Conservation (phyloP, 106 monocot genomes). For the Platanthera guangdongensis region DNA sequence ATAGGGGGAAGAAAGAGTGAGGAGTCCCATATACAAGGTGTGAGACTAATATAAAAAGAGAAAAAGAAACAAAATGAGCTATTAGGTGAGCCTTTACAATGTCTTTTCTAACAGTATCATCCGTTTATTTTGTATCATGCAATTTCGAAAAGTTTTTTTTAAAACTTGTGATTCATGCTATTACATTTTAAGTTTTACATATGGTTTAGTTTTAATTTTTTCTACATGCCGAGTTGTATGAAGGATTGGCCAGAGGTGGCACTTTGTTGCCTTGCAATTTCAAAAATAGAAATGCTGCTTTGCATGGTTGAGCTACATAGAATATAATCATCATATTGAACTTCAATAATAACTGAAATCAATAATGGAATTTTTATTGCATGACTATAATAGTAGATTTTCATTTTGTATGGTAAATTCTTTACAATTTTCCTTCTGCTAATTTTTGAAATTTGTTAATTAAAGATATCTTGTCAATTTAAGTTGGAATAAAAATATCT, state of each 20-base stretch:
- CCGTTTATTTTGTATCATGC: not conserved
- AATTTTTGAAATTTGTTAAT: not conserved
- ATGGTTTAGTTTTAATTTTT: not conserved
- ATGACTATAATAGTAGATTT: not conserved
- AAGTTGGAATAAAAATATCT: not conserved
- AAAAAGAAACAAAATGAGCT: too few relatives aligned
- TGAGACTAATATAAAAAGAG: not conserved
- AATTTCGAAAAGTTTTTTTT: not conserved
- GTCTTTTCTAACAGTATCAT: too few relatives aligned
- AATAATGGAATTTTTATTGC: not conserved
- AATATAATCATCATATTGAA: not conserved
- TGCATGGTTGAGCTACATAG: not conserved
- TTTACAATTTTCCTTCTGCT: not conserved
- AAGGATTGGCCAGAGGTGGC: not conserved
- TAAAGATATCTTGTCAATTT: not conserved
- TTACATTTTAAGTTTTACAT: not conserved
- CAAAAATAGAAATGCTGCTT: not conserved
- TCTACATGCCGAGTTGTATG: not conserved
- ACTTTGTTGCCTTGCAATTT: not conserved
- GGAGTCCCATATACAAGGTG: not conserved
- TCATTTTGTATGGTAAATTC: not conserved
- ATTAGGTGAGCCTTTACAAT: too few relatives aligned
- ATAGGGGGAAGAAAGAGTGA: too few relatives aligned
- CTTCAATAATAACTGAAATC: not conserved
- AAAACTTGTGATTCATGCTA: not conserved